A percentile compares a stretch with the other conserved stretches of the same genome.
Evolutionary conservation across 805 yeast species (phyloP).

Genomic region (Ogataea methylovora): DNA sequence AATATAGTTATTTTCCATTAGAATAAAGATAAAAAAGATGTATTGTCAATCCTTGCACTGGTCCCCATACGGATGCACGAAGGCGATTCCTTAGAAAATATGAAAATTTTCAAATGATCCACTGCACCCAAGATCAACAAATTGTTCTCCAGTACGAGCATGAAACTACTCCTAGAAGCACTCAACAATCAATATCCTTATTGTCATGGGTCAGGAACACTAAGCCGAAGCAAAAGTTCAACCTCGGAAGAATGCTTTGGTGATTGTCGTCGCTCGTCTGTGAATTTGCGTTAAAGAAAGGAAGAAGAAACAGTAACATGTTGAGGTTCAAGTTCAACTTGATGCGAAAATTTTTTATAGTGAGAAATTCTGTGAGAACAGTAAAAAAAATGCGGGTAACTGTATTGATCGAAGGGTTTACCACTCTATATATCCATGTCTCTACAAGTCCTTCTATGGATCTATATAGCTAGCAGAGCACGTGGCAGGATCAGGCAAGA

Average conservation of each 20-base stretch:
- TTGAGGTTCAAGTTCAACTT: no score
- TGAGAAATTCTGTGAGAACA: not conserved
- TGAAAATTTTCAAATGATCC: conserved; percentile 35
- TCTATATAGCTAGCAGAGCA: no score
- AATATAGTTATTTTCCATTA: no score
- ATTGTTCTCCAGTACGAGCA: conserved; percentile 45
- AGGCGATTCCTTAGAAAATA: conserved; percentile 47
- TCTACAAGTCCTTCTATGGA: no score
- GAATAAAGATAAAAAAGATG: conserved; percentile 21
- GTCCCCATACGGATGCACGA: conserved; percentile 60
- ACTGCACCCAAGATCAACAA: conserved; percentile 61
- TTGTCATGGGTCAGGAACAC: conserved; percentile 56
- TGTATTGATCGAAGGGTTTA: no score
- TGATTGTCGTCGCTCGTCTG: conserved; percentile 37
- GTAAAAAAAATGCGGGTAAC: not conserved
- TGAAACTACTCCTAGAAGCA: conserved; percentile 1
- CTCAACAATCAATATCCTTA: conserved; percentile 36
- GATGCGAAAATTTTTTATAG: not conserved
- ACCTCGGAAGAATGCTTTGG: conserved; percentile 54
- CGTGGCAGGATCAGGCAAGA: no score
- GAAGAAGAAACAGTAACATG: conserved; percentile 2
- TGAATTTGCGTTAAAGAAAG: conserved; percentile 41
- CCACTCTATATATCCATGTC: no score
- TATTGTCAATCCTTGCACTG: conserved; percentile 54
- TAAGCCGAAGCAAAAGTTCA: conserved; percentile 32